Conservation (phyloP, 345 rosid species). For the Reutealis trisperma region DNA sequence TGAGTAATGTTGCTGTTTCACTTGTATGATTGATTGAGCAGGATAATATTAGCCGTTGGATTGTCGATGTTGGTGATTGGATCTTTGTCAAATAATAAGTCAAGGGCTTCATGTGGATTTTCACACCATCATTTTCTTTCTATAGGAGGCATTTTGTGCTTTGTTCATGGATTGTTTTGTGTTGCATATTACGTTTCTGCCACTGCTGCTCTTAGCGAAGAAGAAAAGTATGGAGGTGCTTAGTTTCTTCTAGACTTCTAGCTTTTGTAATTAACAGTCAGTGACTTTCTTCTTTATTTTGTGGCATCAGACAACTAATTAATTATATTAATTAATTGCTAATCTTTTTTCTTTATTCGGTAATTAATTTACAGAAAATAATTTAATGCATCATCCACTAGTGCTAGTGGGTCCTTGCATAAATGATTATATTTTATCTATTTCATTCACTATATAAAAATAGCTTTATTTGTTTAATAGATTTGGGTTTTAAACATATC, state of each 20-base stretch:
- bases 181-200: constrained; percentile 85
- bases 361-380: too few relatives aligned
- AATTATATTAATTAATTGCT: too few relatives aligned
- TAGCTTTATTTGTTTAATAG: too few relatives aligned
- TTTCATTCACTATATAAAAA: too few relatives aligned
- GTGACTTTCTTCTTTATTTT: too few relatives aligned
- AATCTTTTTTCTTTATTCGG: background rate
- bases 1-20: background rate
- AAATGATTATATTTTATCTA: too few relatives aligned
- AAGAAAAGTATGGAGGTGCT: constrained; percentile 42
- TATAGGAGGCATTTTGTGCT: constrained; percentile 84
- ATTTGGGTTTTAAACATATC: too few relatives aligned
- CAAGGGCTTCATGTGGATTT: constrained; percentile 82
- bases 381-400: too few relatives aligned
- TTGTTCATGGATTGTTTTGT: constrained; percentile 77
- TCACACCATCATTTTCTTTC: constrained; percentile 85
- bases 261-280: too few relatives aligned
- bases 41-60: constrained; percentile 80
- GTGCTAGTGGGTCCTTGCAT: too few relatives aligned
- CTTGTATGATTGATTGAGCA: constrained; percentile 29
- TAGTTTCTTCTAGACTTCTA: background rate
- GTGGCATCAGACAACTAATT: background rate
- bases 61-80: constrained; percentile 76
- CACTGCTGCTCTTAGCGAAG: constrained; percentile 50
- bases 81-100: constrained; percentile 67